Conservation (phyloP, 2,329 filamentous ascomycete genomes). For the Fusarium keratoplasticum region DNA sequence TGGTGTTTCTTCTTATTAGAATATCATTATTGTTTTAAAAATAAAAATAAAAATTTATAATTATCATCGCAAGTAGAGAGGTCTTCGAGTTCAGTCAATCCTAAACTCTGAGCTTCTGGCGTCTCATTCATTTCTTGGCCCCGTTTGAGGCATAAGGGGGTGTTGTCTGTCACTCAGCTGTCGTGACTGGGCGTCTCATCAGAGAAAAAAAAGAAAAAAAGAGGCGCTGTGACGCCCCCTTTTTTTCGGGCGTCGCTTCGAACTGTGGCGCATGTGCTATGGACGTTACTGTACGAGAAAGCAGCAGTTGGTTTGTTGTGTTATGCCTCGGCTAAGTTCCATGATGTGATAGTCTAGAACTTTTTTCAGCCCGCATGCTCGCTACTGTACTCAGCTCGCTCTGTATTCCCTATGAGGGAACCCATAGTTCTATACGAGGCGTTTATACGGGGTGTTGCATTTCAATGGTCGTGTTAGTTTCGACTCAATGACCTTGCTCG, state of each 20-base stretch:
- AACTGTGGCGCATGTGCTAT: not conserved
- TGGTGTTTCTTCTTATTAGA: not conserved
- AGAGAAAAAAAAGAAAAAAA: not conserved
- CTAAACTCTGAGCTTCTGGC: not conserved
- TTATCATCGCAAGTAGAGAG: not conserved
- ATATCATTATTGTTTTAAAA: not conserved
- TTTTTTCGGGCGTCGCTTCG: not conserved
- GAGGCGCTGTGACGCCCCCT: not conserved
- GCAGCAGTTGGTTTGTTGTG: not conserved
- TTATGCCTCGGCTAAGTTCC: not conserved
- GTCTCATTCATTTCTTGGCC: not conserved
- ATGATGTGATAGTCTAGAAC: not conserved
- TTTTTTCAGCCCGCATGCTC: not conserved
- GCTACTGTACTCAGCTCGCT: not conserved
- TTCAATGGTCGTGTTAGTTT: not conserved
- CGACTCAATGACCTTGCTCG: not conserved
- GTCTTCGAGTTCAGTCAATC: not conserved
- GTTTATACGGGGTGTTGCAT: not conserved
- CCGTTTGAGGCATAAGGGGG: slow-evolving; percentile 29
- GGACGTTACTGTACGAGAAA: not conserved
- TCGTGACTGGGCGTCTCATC: not conserved
- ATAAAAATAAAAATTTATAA: not conserved
- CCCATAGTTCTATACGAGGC: not conserved
- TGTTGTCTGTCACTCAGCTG: not conserved
- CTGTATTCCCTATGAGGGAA: not conserved